Evolutionary conservation across 2,329 filamentous ascomycete species (phyloP), one percentile per base, ranked within the genome.

Genomic region (Phyllosticta paracitricarpa): DNA sequence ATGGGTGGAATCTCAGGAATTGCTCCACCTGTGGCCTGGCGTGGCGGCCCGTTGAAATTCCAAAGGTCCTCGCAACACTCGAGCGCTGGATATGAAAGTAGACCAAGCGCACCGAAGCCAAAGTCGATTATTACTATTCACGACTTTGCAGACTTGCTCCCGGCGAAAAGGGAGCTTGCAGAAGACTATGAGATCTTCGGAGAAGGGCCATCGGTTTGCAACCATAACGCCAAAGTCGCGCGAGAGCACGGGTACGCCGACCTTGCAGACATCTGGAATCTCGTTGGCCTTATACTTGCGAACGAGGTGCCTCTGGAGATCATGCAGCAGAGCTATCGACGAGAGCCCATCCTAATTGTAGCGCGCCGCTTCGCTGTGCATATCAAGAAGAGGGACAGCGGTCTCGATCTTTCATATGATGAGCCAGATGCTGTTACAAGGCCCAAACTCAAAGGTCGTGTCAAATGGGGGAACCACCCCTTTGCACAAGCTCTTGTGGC

Each of bases 101-200:
- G 69, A 56, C 54, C 66, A 17, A 63, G 66, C 22, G 76, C 73
- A 19, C 71, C 74, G 3, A 73, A 78, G 59, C 74, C 79, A 1
- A 88, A 87, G 66, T 91, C 92, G 64, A 78, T 89, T 24, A 77
- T 97, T 22, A 85, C 85, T 1, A 84, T 97, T 51, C 82, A 92
- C 68, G 81, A 90, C 64, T 72, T 95, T 26, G 82, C 84, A 9
- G 78, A 83, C 56, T 72, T 91, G 12, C 76, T 96, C n/a, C 92
- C 92, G 0, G 88, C 89, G 2, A 94, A 91, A 71, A 82, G 82
- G 63, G 81, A 85, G 60, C 82, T 97, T 64, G 94, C 91, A 1
- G 78, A 84, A 62, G 84, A 89, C 65, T 99, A 97, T 73, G 82
- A 82, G 25, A 88, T 97, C 14, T 92, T 94, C 71, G 91, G 91